These are phyloP conservation scores for Chytriomyces hyalinus DNA, from an alignment of 192 early-diverging fungal genomes.

Conservation along the genomic window DNA sequence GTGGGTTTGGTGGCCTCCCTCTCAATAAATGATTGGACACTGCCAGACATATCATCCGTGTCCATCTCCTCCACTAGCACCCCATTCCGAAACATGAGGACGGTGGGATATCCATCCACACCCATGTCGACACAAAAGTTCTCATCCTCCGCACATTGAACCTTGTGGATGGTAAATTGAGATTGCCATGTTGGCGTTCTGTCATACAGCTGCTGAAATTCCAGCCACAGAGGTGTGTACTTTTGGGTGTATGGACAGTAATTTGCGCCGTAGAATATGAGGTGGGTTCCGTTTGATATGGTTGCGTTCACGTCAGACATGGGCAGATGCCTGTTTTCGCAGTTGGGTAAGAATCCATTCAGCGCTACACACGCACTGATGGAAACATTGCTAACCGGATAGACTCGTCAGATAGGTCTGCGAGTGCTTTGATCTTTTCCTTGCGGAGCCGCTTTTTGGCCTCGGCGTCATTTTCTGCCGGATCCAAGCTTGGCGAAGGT, in stretches of 20 bases:
- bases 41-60: background rate
- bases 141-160: constrained; percentile 13
- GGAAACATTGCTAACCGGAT: background rate
- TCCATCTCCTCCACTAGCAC: background rate
- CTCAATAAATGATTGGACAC: background rate
- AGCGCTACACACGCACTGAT: background rate
- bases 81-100: background rate
- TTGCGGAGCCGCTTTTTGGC: background rate
- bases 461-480: background rate
- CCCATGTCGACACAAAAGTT: constrained; percentile 13
- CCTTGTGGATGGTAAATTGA: background rate
- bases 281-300: background rate
- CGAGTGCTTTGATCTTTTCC: background rate
- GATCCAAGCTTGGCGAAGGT: too few relatives aligned
- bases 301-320: background rate
- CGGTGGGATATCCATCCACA: constrained; percentile 5
- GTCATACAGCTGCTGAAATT: background rate
- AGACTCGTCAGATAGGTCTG: background rate
- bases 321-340: background rate
- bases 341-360: background rate
- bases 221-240: constrained; percentile 11
- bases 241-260: constrained; percentile 7
- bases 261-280: background rate
- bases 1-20: background rate
- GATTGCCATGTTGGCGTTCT: background rate